Evolutionary conservation across 2,329 filamentous ascomycete species (phyloP).

Genomic region (Colletotrichum sp.): DNA sequence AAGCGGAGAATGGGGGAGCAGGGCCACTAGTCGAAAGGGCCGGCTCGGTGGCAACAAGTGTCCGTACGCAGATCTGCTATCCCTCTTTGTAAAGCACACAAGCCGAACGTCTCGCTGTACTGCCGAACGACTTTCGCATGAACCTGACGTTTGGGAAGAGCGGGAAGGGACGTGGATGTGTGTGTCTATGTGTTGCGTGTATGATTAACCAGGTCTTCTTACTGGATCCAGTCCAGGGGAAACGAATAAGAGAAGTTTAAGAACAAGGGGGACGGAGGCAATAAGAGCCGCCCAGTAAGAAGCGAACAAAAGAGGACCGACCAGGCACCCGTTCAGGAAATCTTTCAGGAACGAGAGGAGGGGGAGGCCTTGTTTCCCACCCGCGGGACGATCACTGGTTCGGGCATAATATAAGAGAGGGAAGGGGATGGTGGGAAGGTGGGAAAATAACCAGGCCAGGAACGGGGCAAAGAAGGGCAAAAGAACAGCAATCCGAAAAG

Average conservation of each 20-base stretch:
- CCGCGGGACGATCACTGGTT: constrained; percentile 9
- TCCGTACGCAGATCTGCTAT: not conserved
- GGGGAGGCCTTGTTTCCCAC: not conserved
- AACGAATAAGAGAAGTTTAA: not conserved
- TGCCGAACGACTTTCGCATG: not conserved
- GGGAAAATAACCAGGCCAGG: not conserved
- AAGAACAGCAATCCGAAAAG: not conserved
- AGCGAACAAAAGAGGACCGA: not conserved
- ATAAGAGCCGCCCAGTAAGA: not conserved
- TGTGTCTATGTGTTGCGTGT: not conserved
- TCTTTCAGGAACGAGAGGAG: not conserved
- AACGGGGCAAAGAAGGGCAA: not conserved
- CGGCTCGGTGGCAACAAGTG: not conserved
- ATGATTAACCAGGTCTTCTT: not conserved
- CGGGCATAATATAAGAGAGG: constrained; percentile 2
- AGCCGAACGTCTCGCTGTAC: not conserved
- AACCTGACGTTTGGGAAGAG: not conserved
- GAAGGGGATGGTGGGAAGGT: not conserved
- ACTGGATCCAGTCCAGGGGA: constrained; percentile 7
- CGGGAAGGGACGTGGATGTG: not conserved
- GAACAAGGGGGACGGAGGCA: not conserved
- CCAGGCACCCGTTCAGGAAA: not conserved
- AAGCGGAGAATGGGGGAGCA: not conserved
- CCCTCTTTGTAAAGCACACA: not conserved
- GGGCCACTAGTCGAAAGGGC: not conserved